Evolutionary conservation across 2,329 filamentous ascomycete genomes (phyloP).

Genomic region (Pestalotiopsis sp.): DNA sequence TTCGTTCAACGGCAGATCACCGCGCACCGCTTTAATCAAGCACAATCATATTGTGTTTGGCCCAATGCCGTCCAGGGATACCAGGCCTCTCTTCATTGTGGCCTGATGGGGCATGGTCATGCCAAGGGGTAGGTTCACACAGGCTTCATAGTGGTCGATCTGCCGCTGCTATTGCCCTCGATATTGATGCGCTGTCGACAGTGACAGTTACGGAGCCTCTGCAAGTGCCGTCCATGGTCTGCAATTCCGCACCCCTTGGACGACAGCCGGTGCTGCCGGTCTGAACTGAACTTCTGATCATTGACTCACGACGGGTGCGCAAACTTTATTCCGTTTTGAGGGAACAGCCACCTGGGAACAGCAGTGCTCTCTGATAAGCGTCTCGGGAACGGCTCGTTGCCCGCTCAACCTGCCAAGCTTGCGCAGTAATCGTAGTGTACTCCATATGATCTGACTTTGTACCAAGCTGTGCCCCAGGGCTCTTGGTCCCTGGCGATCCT

Average conservation of each 20-base stretch:
- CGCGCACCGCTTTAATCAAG: background rate
- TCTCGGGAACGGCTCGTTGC: background rate
- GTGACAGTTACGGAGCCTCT: background rate
- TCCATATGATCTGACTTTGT: background rate
- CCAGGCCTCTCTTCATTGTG: background rate
- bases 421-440: background rate
- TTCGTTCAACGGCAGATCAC: background rate
- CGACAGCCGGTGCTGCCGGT: background rate
- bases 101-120: background rate
- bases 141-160: background rate
- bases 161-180: background rate
- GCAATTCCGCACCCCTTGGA: background rate
- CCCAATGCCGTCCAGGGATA: background rate
- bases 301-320: background rate
- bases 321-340: background rate
- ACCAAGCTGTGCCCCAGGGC: background rate
- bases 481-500: conserved; percentile 2
- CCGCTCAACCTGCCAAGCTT: background rate
- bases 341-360: background rate
- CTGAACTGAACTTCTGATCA: background rate
- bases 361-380: background rate
- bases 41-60: background rate
- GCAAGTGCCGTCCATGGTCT: background rate
- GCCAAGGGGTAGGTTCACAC: background rate
- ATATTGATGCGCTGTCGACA: background rate